phyloP scores from a whole-genome alignment of 768 basidiomycete species.

The Trametes villosa region DNA sequence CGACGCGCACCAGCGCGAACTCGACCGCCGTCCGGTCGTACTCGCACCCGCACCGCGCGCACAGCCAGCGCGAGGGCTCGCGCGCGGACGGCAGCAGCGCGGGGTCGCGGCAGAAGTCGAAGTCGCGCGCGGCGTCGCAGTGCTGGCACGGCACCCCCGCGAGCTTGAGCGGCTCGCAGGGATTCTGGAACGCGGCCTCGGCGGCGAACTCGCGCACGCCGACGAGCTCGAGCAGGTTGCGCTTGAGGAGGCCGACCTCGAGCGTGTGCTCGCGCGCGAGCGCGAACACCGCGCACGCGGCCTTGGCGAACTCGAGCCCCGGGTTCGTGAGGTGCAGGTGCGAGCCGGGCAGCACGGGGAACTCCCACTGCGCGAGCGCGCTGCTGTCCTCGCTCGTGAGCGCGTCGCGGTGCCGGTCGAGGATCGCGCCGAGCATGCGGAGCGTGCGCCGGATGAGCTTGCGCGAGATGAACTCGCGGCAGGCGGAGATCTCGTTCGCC shows the following conservation, averaged over 20 bases:
- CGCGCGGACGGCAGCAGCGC: conserved; percentile 64
- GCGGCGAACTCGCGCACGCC: conserved; percentile 84
- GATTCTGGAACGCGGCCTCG: conserved; percentile 88
- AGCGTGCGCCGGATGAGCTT: conserved; percentile 83
- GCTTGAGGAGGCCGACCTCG: conserved; percentile 87
- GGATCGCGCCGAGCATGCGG: conserved; percentile 63
- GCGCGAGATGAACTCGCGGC: conserved; percentile 76
- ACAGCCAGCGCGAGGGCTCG: conserved; percentile 39
- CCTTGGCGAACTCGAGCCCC: conserved; percentile 88
- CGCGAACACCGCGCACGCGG: conserved; percentile 77
- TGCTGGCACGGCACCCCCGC: conserved; percentile 86
- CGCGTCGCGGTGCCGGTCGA: conserved; percentile 64
- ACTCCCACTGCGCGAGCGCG: conserved; percentile 61
- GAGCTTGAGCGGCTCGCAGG: conserved; percentile 86
- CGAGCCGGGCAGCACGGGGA: conserved; percentile 88
- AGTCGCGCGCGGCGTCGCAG: conserved; percentile 85
- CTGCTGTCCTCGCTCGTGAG: conserved; percentile 37
- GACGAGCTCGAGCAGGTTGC: conserved; percentile 87
- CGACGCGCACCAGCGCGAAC: conserved; percentile 78
- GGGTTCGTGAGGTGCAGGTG: conserved; percentile 81
- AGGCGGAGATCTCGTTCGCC: conserved; percentile 66
- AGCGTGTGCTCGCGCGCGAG: conserved; percentile 81
- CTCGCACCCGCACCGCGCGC: conserved; percentile 76
- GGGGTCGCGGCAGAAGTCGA: conserved; percentile 94
- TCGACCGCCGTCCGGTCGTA: conserved; percentile 91